Evolutionary conservation across 1,284 basidiomycete genomes (phyloP).

Genomic region (Mycosarcoma mackinlayi): DNA sequence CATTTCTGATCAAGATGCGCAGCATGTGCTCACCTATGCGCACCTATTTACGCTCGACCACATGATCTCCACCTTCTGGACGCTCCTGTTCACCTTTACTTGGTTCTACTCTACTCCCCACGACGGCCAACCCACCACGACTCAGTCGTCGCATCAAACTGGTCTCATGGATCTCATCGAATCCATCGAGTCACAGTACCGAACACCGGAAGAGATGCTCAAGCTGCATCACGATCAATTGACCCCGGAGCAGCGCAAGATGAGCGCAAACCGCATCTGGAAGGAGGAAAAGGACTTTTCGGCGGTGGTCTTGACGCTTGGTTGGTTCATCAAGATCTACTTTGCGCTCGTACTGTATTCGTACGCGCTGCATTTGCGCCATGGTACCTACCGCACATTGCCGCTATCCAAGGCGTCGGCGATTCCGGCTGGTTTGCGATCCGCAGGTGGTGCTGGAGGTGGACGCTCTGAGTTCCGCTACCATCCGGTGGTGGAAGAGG

Average conservation of each 20-base stretch:
- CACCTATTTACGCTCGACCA: constrained; percentile 94
- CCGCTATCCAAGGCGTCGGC: constrained; percentile 73
- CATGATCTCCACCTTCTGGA: constrained; percentile 90
- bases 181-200: constrained; percentile 62
- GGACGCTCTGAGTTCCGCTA: constrained; percentile 44
- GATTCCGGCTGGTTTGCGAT: constrained; percentile 70
- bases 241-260: constrained; percentile 68
- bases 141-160: constrained; percentile 59
- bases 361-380: constrained; percentile 90
- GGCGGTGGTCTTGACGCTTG: constrained; percentile 79
- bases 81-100: constrained; percentile 83
- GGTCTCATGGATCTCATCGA: constrained; percentile 67
- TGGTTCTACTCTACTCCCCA: constrained; percentile 94
- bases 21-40: constrained; percentile 84
- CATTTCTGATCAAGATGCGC: constrained; percentile 74
- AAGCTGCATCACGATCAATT: constrained; percentile 60
- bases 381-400: constrained; percentile 86
- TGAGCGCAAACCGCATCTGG: constrained; percentile 75
- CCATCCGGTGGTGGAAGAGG: constrained; percentile 51
- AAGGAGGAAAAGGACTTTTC: constrained; percentile 86
- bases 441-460: constrained; percentile 18
- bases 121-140: constrained; percentile 73
- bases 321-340: constrained; percentile 94
- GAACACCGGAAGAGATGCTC: constrained; percentile 56
- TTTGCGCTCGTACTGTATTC: constrained; percentile 92